A percentile compares a stretch with the other conserved stretches of the same genome.
phyloP scores from a whole-genome alignment of 768 basidiomycete species.

The Phlegmacium glaucopus region DNA sequence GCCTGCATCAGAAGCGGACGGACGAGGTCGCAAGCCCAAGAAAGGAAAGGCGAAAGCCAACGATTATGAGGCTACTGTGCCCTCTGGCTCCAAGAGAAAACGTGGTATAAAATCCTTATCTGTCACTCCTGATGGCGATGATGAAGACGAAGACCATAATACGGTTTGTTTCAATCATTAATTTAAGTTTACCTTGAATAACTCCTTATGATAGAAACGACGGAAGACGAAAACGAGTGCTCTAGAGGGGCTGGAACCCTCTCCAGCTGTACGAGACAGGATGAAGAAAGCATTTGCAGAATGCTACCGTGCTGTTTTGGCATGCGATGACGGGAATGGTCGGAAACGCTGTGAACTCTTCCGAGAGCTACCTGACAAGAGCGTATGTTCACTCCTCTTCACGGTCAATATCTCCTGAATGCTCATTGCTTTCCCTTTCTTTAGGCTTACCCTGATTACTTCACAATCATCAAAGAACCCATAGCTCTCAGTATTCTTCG shows the following conservation, averaged over 20 bases:
- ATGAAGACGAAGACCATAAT: constrained; percentile 76
- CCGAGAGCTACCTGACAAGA: constrained; percentile 78
- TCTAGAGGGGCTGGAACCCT: constrained; percentile 42
- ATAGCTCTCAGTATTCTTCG: constrained; percentile 87
- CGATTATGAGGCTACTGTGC: constrained; percentile 42
- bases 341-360: constrained; percentile 86
- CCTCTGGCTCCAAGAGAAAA: constrained; percentile 68
- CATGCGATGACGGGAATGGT: constrained; percentile 67
- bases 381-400: constrained; percentile 38
- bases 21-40: constrained; percentile 64
- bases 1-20: constrained; percentile 58
- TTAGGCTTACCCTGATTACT: constrained; percentile 91
- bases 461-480: constrained; percentile 80
- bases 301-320: constrained; percentile 69
- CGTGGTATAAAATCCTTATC: constrained; percentile 71
- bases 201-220: constrained; percentile 59
- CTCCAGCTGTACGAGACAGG: constrained; percentile 59
- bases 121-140: constrained; percentile 73
- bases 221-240: constrained; percentile 61
- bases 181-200: not conserved
- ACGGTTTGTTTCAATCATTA: constrained; percentile 38
- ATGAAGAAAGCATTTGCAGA: constrained; percentile 85
- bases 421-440: not conserved
- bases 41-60: constrained; percentile 60
- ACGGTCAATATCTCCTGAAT: constrained; percentile 8